Evolutionary conservation across 305 asterid genomes (phyloP), one percentile per base, ranked within the genome.

Genomic region (Fraxinus platypoda): DNA sequence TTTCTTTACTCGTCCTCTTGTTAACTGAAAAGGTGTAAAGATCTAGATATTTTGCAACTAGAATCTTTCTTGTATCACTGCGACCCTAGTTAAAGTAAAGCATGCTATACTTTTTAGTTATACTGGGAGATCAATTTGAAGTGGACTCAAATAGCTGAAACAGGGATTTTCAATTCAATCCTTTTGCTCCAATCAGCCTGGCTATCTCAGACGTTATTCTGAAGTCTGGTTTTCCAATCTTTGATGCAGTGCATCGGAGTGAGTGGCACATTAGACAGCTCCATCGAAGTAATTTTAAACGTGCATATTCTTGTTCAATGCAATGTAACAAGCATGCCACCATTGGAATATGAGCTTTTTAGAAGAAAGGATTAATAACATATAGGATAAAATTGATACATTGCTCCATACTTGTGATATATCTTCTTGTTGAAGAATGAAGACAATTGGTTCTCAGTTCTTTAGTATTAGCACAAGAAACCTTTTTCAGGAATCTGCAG

Each of bases 401-500:
- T 35, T 35, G 41, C 11, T 35, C 41, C 41, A 35, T 35, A 11
- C 73, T 66, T 9, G 8, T 23, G 35, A 28, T 66, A 28, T 4
- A 66, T 64, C n/a, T 64, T 66, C 6, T 28, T 26, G 74, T 26
- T 66, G 37, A 66, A 26, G 74, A 66, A 66, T 25, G 37, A 12
- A 66, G 74, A 21, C 34, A 66, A 66, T 25, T 66, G 74, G 34
- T 66, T 28, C 74, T 11, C 17, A 11, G 15, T 62, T 9, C 9
- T 3, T 62, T 62, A 11, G 49, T 41, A 62, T 8, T 19, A 73
- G 26, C 21, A 21, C 17, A 25, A 46, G 3, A 43, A 74, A 78
- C 62, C 62, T 80, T 64, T 64, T 66, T 28, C 38, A 8, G 83
- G 91, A 83, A 84, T 87, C 87, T 75, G 70, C 31, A 73, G 52